Base-by-base conservation (phyloP, 192 early-diverging fungal species). In the Linnemannia schmuckeri region DNA sequence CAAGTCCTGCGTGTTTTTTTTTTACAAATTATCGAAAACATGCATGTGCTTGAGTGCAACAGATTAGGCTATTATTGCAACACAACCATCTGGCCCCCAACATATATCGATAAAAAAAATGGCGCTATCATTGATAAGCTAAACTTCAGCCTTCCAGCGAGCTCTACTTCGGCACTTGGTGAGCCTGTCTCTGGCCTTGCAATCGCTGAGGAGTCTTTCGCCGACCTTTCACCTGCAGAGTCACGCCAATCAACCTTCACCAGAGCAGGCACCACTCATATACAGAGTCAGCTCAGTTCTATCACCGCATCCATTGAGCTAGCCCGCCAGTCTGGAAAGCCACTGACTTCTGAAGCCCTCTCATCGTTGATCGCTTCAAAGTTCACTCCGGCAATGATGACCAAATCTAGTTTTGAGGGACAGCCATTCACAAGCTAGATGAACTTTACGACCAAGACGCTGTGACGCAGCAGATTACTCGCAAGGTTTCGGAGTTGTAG, bases 301-400 rank as follows among this genome's bases (percentile, higher is more conserved):
- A 24, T 44, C 42, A 69, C 42, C 40, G 22, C 40, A 30, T 22
- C 63, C 66, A 37, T 69, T 10, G 44, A 46, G 44, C 44, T 46
- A 46, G 42, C 42, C 69, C 44, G 66, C 61, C 41, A 69, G 41
- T 7, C 37, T n/a, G 76, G 57, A 44, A 77, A 63, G 76, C 27
- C 76, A 15, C n/a, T 77, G n/a, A 46, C 44, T 10, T 46, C 44
- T 46, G 44, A 46, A 46, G 44, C 44, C 44, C 44, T 46, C 5
- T 10, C 44, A 46, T 46, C 44, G 63, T 47, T 77, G 66, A 27
- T 15, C 42, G 27, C 63, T 69, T n/a, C 4, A 30, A 70, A 27
- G 18, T 54, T 55, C 44, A 72, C 76, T 78, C 30, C 35, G 4
- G 47, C 54, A 6, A 10, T 18, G 27, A 54, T 30, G 37, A n/a